Percentiles rank a stretch among this genome's conserved stretches.
Conservation (phyloP, 2,329 filamentous ascomycete genomes). For the Dichotomopilus funicola region DNA sequence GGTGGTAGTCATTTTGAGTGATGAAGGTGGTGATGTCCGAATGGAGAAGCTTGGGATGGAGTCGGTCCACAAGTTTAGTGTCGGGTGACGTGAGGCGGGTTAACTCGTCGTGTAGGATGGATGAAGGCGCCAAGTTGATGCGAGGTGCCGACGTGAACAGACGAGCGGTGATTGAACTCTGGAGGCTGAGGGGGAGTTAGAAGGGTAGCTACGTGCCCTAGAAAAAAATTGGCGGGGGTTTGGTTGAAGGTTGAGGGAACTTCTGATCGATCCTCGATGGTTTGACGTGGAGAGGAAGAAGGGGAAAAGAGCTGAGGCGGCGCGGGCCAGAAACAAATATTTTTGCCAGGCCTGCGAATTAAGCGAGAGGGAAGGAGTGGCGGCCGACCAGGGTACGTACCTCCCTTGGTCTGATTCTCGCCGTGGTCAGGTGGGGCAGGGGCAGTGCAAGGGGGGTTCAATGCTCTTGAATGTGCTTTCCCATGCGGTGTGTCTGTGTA, state of each 20-base stretch:
- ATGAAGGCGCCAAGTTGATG: conserved; percentile 18
- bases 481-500: background rate
- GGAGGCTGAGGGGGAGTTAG: conserved; percentile 60
- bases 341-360: conserved; percentile 30
- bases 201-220: conserved; percentile 92
- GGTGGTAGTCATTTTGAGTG: conserved; percentile 75
- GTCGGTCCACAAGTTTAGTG: conserved; percentile 27
- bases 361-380: conserved; percentile 29
- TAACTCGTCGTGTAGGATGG: conserved; percentile 25
- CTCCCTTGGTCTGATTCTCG: conserved; percentile 11
- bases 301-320: conserved; percentile 22
- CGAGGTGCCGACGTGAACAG: conserved; percentile 24
- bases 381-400: conserved; percentile 24
- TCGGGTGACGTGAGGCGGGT: conserved; percentile 39
- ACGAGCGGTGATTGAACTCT: conserved; percentile 55
- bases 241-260: conserved; percentile 35
- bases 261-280: conserved; percentile 31
- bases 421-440: conserved; percentile 12
- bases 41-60: conserved; percentile 23
- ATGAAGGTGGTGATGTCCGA: conserved; percentile 27
- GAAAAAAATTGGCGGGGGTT: conserved; percentile 40
- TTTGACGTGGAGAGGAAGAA: conserved; percentile 30
- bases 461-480: background rate
- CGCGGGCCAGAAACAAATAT: conserved; percentile 30
- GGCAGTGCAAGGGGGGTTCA: conserved; percentile 10